Evolutionary conservation across 352 stramenopile genomes (phyloP), one percentile per base, ranked within the genome.

Genomic region (Thraustochytrium striatum): DNA sequence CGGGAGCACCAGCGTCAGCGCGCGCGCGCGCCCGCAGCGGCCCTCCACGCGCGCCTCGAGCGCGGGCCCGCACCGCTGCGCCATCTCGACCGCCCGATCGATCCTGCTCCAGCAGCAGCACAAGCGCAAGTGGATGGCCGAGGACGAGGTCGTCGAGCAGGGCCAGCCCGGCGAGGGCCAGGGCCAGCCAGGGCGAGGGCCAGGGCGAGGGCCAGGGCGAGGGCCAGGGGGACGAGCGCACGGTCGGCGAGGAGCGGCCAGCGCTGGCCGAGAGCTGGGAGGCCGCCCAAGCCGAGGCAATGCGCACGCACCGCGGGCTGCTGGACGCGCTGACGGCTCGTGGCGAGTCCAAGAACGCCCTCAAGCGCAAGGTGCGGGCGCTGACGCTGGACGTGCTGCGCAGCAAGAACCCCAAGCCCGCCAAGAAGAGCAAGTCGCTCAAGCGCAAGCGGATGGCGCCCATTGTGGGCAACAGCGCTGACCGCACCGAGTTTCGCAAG

Each of bases 1-100:
- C 3, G 90, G 90, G 52, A 96, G 83, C 50, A 85, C 86, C 59
- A 96, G 84, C 43, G 90, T 89, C 36, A 83, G 85, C 8, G 91
- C 91, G 41, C 91, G 87, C 28, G 90, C 89, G 53, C 87, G 86
- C 70, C 87, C 83, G 79, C 61, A 80, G 39, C 32, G 52, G 13
- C 36, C 39, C 2, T 85, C 62, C 41, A 85, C 50, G 32, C 72
- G 44, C 13, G 84, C 50, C 36, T 65, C 61, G 1, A 85, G 73
- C 33, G 82, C 82, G 9, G 82, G 82, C 9, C 78, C 78, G 43
- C 78, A 82, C 72, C n/a, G n/a, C n/a, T n/a, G n/a, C n/a, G n/a
- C n/a, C n/a, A n/a, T n/a, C n/a, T n/a, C n/a, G n/a, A n/a, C n/a
- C n/a, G n/a, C n/a, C n/a, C n/a, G n/a, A n/a, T n/a, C n/a, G n/a